phyloP scores from a whole-genome alignment of 2,329 filamentous ascomycete genomes.

The Cryphonectria carpinicola region DNA sequence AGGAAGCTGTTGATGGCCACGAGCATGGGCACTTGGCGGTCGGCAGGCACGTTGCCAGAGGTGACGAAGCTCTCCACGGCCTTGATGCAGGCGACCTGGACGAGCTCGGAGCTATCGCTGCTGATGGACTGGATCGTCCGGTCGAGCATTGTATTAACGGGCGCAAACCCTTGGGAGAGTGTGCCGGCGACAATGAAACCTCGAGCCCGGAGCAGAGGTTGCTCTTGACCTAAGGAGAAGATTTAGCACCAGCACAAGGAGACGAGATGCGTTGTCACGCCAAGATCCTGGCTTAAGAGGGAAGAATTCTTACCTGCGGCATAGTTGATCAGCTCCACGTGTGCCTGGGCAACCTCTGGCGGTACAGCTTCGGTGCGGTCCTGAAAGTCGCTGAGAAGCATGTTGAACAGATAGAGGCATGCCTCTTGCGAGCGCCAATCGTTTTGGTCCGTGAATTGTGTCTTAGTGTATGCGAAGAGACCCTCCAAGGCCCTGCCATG shows the following conservation, averaged over 20 bases:
- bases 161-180: conserved; percentile 70
- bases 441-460: conserved; percentile 65
- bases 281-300: too few species aligned
- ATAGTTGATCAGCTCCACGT: conserved; percentile 79
- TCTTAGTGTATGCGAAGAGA: conserved; percentile 75
- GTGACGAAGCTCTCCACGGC: conserved; percentile 72
- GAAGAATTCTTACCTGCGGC: conserved; percentile 61
- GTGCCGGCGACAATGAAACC: conserved; percentile 86
- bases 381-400: conserved; percentile 80
- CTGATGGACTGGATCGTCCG: conserved; percentile 76
- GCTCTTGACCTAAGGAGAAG: conserved; percentile 47
- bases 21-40: conserved; percentile 64
- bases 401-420: conserved; percentile 81
- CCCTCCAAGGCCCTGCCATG: conserved; percentile 76
- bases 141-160: conserved; percentile 69
- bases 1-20: conserved; percentile 75
- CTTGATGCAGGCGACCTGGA: conserved; percentile 90
- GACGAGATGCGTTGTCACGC: not conserved
- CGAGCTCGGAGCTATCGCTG: conserved; percentile 79
- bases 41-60: conserved; percentile 53
- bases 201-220: conserved; percentile 80
- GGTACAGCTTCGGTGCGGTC: conserved; percentile 76
- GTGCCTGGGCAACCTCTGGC: conserved; percentile 69
- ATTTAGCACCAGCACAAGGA: not conserved
- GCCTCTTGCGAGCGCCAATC: conserved; percentile 74